Evolutionary conservation across 441 rosid species (phyloP), one percentile per base, ranked within the genome.

Genomic region (Erysimum cheiri): DNA sequence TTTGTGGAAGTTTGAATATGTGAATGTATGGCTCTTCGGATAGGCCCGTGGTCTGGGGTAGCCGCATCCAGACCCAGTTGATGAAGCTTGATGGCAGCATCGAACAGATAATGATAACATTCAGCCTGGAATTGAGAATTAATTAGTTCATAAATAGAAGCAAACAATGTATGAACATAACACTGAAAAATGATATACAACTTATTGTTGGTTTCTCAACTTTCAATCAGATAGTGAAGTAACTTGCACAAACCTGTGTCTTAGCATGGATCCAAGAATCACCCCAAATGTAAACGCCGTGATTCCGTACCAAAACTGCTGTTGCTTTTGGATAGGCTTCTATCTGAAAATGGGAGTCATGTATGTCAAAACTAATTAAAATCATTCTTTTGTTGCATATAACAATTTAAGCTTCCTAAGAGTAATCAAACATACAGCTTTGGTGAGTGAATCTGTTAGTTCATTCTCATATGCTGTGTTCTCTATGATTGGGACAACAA

Each of bases 211-310:
- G 54, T 39, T 59, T 6, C 32, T 63, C 10, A 76, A 67, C 40
- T 70, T 40, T 64, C 26, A 63, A 56, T 9, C 31, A 52, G 46
- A 22, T 7, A 28, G 19, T 53, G 41, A 49, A 55, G 48, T 32
- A 59, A 44, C 14, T 53, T 62, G 61, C 63, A 77, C 81, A 74
- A 62, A 95, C 99, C 99, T 95, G 97, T 43, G 98, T 92, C 86
- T 95, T 95, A 71, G 97, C 98, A 81, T 73, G 89, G 83, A 96
- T 96, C 99, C 99, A 96, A 66, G 98, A 83, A 74, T 96, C 97
- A 70, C 98, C 98, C 99, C 98, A 96, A 58, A 88, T 75, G 74
- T 88, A 93, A 79, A 96, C 73, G 47, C 96, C 99, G 36, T 96
- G 99, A 76, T 93, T 96, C 71, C 96, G 92, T 64, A 96, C 99